Conservation (phyloP, 2,329 filamentous ascomycete genomes). For the Colletotrichum nymphaeae region DNA sequence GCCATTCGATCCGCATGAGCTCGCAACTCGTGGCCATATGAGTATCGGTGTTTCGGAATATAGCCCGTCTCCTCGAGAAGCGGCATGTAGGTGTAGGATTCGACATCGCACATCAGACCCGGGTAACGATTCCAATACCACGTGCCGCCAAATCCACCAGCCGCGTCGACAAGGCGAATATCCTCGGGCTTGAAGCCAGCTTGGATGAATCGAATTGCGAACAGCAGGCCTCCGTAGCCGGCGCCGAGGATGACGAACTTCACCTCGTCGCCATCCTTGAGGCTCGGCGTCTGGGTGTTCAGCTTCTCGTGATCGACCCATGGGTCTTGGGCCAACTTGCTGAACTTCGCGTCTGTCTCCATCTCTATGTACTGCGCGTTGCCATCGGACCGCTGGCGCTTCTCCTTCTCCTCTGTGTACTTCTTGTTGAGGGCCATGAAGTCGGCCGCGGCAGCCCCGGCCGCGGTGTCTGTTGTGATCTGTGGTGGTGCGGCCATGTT, state of each 20-base stretch:
- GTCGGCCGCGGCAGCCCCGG: slow-evolving; percentile 24
- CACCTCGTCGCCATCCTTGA: slow-evolving; percentile 42
- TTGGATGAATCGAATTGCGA: slow-evolving; percentile 42
- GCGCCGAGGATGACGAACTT: slow-evolving; percentile 49
- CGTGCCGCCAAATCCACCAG: slow-evolving; percentile 59
- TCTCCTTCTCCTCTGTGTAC: slow-evolving; percentile 48
- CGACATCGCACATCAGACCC: slow-evolving; percentile 66
- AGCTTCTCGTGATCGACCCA: slow-evolving; percentile 48
- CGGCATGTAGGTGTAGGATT: slow-evolving; percentile 70
- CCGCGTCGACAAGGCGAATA: slow-evolving; percentile 54
- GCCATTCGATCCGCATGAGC: slow-evolving; percentile 56
- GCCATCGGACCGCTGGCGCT: slow-evolving; percentile 47
- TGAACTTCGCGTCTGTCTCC: slow-evolving; percentile 36
- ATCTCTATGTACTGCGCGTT: slow-evolving; percentile 47
- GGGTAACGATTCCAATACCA: slow-evolving; percentile 66
- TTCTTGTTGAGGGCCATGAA: slow-evolving; percentile 41
- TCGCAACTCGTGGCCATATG: slow-evolving; percentile 55
- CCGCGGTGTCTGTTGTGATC: background rate
- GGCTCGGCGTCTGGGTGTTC: slow-evolving; percentile 38
- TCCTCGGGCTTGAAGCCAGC: slow-evolving; percentile 43
- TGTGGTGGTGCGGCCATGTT: slow-evolving; percentile 14
- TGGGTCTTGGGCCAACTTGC: slow-evolving; percentile 45
- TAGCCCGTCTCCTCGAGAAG: slow-evolving; percentile 70
- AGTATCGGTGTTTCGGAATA: slow-evolving; percentile 64
- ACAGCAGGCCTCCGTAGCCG: slow-evolving; percentile 48